Evolutionary conservation across 23 red algal genomes (phyloP), one percentile per base, ranked within the genome.

Genomic region (Gracilaria vermiculophylla): DNA sequence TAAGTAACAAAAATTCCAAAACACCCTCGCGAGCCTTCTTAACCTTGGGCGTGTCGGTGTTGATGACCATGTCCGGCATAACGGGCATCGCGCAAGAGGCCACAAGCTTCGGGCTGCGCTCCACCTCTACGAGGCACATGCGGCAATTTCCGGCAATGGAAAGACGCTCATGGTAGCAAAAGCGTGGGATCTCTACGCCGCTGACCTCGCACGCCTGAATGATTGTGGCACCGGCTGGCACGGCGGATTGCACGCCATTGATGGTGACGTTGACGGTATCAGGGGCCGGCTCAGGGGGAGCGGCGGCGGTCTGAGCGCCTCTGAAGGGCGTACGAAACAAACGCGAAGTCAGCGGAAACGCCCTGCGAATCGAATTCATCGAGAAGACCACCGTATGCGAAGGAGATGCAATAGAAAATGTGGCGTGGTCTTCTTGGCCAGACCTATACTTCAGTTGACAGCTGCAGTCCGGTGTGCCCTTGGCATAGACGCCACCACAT

Each of bases 161-260:
- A 53, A 99, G 97, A 9, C 97, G 97, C 76, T 99, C 97, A 72
- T 99, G 97, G 67, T 99, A 99, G 82, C 97, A 99, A 69, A 99
- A 99, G 61, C 92, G 97, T 28, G 97, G 97, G 28, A 99, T 80
- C 37, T 99, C 92, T 20, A 99, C 97, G 15, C 97, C 97, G 55
- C 89, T 64, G 31, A 81, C 44, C 33, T 95, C 92, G 39, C 92
- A 95, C 45, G 97, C 97, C 69, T 99, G 92, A 66, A 99, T 94
- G 67, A 95, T 94, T 7, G 97, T 99, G 82, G 69, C 74, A 5
- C 88, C 93, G 41, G 58, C 62, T 21, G 90, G 92, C 23, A 99
- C 97, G 32, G 74, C 70, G 56, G 65, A 60, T 41, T 91, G 81
- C 42, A 23, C 60, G 53, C 96, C 96, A 71, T 98, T 88, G 34